A percentile compares a stretch with the other conserved stretches of the same genome.
These are phyloP conservation scores for Rhodocollybia butyracea DNA, from an alignment of 768 basidiomycete genomes.

Conservation along the genomic window DNA sequence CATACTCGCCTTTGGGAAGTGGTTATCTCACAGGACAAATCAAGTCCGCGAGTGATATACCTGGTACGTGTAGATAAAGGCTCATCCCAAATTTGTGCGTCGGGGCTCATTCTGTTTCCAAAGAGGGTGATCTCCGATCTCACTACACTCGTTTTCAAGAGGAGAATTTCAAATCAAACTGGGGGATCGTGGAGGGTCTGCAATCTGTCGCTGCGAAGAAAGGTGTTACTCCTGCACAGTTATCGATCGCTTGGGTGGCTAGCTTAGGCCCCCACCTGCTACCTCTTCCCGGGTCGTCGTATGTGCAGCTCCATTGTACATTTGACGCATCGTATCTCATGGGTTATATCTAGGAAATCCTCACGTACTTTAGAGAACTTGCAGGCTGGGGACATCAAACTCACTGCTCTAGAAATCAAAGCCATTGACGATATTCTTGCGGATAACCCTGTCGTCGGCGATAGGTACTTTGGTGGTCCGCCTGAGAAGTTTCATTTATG, in stretches of 20 bases:
- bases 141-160: constrained; percentile 40
- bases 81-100: not conserved
- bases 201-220: constrained; percentile 39
- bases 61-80: constrained; percentile 14
- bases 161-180: constrained; percentile 42
- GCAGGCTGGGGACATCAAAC: constrained; percentile 28
- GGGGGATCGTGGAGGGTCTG: constrained; percentile 40
- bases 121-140: constrained; percentile 39
- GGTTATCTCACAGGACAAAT: constrained; percentile 40
- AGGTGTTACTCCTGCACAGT: constrained; percentile 39
- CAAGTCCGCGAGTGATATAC: constrained; percentile 33
- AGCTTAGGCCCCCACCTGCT: constrained; percentile 39
- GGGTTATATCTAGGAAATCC: constrained; percentile 10
- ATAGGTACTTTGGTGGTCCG: constrained; percentile 4
- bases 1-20: constrained; percentile 37
- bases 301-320: not conserved
- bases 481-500: constrained; percentile 3
- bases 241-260: constrained; percentile 41
- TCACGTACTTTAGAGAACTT: constrained; percentile 43
- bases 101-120: not conserved
- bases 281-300: constrained; percentile 46
- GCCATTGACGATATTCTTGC: constrained; percentile 4
- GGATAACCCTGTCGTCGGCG: constrained; percentile 1
- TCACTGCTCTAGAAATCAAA: constrained; percentile 6
- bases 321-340: not conserved